Conservation (phyloP, 2,329 filamentous ascomycete genomes). For the Amylocarpus encephaloides region DNA sequence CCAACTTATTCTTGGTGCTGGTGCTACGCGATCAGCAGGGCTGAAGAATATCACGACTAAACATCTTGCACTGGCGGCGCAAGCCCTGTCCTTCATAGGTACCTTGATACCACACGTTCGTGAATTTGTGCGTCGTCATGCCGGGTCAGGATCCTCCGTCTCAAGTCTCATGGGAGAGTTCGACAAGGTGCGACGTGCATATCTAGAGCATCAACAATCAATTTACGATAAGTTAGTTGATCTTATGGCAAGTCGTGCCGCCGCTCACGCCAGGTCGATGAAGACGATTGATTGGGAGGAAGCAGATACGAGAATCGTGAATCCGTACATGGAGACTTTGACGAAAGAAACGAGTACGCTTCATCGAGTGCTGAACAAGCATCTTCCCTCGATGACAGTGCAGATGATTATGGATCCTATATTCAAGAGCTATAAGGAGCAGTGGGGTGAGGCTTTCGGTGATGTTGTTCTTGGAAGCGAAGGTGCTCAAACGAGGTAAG, state of each 20-base stretch:
- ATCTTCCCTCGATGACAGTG: slow-evolving; percentile 58
- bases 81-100: slow-evolving; percentile 81
- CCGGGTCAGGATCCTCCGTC: slow-evolving; percentile 42
- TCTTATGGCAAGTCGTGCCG: slow-evolving; percentile 61
- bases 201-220: slow-evolving; percentile 62
- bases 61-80: slow-evolving; percentile 85
- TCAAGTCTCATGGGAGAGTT: slow-evolving; percentile 46
- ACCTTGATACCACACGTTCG: slow-evolving; percentile 83
- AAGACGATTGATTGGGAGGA: slow-evolving; percentile 59
- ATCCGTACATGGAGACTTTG: slow-evolving; percentile 63
- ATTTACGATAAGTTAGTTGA: slow-evolving; percentile 71
- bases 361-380: slow-evolving; percentile 62
- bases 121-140: slow-evolving; percentile 81
- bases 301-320: slow-evolving; percentile 36
- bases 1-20: slow-evolving; percentile 93
- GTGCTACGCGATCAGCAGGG: slow-evolving; percentile 80
- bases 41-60: slow-evolving; percentile 96
- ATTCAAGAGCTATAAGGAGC: slow-evolving; percentile 58
- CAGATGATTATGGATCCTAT: slow-evolving; percentile 65
- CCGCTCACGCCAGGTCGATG: slow-evolving; percentile 56
- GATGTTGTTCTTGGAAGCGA: slow-evolving; percentile 53
- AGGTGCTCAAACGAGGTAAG: slow-evolving; percentile 54
- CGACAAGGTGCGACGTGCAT: slow-evolving; percentile 26
- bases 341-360: slow-evolving; percentile 65
- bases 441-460: slow-evolving; percentile 58